These are phyloP conservation scores for Ceratobasidium sp. DNA, from an alignment of 1,284 basidiomycete species.

Conservation along the genomic window DNA sequence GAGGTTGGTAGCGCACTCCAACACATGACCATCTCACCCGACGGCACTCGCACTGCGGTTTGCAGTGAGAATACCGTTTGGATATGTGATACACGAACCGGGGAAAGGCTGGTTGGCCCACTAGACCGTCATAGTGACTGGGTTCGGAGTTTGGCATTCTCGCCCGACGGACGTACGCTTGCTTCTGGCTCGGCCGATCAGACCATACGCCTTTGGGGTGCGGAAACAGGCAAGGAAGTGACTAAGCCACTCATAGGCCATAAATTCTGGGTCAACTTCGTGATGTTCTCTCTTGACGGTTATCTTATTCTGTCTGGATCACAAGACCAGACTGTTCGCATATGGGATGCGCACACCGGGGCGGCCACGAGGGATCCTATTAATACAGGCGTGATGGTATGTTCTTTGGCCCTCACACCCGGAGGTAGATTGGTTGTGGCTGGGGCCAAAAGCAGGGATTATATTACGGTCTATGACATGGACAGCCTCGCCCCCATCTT, in stretches of 20 bases:
- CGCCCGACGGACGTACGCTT: conserved; percentile 22
- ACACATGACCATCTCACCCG: no score
- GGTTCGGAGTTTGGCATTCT: conserved; percentile 13
- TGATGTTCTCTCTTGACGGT: no score
- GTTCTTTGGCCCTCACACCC: conserved; percentile 16
- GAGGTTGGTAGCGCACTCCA: no score
- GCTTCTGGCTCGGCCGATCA: conserved; percentile 36
- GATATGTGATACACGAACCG: no score
- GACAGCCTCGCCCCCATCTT: background rate
- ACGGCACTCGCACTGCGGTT: no score
- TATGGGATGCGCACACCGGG: background rate
- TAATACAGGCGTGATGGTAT: background rate
- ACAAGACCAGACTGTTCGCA: no score
- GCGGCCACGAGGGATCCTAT: background rate
- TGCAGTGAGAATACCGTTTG: no score
- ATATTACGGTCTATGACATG: conserved; percentile 14
- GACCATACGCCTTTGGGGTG: conserved; percentile 33
- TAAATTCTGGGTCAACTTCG: no score
- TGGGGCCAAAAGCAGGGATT: background rate
- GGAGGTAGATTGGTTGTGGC: conserved; percentile 12
- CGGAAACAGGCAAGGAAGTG: background rate
- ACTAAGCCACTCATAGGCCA: no score
- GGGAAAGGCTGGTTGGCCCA: no score
- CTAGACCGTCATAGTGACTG: no score
- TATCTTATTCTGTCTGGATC: no score